These are phyloP conservation scores for Schoenoplectus tabernaemontani DNA, from an alignment of 202 grass and related monocot species.

Conservation along the genomic window DNA sequence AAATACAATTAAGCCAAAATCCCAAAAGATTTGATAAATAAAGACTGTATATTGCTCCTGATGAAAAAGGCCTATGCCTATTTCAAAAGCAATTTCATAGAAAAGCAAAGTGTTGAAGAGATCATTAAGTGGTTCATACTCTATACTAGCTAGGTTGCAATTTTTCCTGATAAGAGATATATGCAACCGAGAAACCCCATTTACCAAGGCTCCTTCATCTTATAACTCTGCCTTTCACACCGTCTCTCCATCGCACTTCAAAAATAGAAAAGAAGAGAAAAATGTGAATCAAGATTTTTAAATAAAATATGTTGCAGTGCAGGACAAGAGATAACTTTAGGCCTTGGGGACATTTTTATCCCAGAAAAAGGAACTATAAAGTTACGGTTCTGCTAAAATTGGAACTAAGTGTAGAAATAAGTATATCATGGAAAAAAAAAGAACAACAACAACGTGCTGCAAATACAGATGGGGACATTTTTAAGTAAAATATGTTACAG, in stretches of 20 bases:
- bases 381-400: background rate
- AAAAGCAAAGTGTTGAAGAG: background rate
- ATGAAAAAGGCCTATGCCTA: background rate
- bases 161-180: slow-evolving; percentile 71
- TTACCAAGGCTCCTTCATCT: slow-evolving; percentile 94
- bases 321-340: background rate
- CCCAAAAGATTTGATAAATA: background rate
- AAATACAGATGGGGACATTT: slow-evolving; percentile 5
- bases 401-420: background rate
- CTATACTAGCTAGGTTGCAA: slow-evolving; percentile 38
- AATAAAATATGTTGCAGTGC: slow-evolving; percentile 11
- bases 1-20: background rate
- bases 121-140: background rate
- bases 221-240: slow-evolving; percentile 89
- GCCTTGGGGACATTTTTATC: background rate
- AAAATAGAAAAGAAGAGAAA: slow-evolving; percentile 3
- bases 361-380: background rate
- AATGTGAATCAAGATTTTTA: slow-evolving; percentile 2
- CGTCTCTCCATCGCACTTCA: slow-evolving; percentile 47
- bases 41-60: background rate
- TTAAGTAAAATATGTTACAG: slow-evolving; percentile 16
- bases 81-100: background rate
- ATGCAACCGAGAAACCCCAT: slow-evolving; percentile 62
- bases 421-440: background rate
- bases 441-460: background rate